phyloP scores from a whole-genome alignment of 78 protist species.

The Dictyostelium firmibasis region DNA sequence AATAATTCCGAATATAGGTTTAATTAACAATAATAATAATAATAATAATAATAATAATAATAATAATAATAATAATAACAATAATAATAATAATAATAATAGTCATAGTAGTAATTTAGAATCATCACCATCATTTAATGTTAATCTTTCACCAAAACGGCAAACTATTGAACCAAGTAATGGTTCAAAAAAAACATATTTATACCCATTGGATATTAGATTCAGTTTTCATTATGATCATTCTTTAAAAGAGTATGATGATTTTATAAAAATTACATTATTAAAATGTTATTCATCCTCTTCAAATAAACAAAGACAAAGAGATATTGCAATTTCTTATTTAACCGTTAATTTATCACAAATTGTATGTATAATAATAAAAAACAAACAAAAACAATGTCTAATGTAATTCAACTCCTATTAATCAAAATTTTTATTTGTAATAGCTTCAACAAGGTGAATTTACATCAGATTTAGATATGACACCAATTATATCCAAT shows the following conservation, averaged over 20 bases:
- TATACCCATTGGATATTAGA: constrained; percentile 66
- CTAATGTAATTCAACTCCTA: too few species aligned
- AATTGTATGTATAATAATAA: constrained; percentile 50
- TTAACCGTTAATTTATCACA: constrained; percentile 35
- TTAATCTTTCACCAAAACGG: background rate
- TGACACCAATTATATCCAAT: background rate
- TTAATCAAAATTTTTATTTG: background rate
- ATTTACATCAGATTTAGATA: constrained; percentile 51
- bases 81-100: background rate
- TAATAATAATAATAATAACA: background rate
- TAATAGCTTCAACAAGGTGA: constrained; percentile 77
- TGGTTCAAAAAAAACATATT: constrained; percentile 7
- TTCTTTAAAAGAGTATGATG: constrained; percentile 51
- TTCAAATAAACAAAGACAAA: constrained; percentile 9
- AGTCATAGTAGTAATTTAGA: background rate
- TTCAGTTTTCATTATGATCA: constrained; percentile 76
- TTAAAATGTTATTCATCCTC: background rate
- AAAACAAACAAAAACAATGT: too few species aligned
- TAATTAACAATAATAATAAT: background rate
- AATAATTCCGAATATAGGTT: background rate
- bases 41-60: background rate
- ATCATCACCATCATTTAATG: background rate
- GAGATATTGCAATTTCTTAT: constrained; percentile 19
- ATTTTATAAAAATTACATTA: constrained; percentile 44
- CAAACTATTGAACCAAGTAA: background rate